These are phyloP conservation scores for Phellopilus nigrolimitatus DNA, from an alignment of 1,284 basidiomycete genomes.

Conservation along the genomic window DNA sequence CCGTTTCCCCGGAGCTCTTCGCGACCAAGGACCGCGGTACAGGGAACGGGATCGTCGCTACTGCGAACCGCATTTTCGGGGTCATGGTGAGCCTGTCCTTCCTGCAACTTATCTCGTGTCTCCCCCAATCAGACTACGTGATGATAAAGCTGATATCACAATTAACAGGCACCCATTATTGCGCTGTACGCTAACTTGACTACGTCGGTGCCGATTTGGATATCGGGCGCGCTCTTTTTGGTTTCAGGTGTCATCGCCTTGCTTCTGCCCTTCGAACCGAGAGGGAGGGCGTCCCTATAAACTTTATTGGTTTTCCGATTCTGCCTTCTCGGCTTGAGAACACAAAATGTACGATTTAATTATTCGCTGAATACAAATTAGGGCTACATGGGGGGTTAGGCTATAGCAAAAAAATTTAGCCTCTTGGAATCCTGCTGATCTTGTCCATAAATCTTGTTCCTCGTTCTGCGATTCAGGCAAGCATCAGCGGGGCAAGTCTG, in stretches of 20 bases:
- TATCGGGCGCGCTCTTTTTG: slow-evolving; percentile 63
- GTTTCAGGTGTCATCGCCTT: slow-evolving; percentile 56
- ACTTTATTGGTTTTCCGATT: no score
- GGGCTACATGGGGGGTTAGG: no score
- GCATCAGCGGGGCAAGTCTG: no score
- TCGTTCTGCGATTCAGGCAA: no score
- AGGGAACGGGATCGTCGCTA: slow-evolving; percentile 54
- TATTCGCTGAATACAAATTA: no score
- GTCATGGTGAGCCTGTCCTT: slow-evolving; percentile 49
- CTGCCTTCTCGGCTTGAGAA: no score
- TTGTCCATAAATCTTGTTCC: no score
- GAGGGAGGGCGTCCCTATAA: slow-evolving; percentile 60
- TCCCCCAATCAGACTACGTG: background rate
- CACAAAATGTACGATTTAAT: no score
- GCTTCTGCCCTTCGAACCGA: slow-evolving; percentile 67
- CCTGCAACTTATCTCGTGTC: slow-evolving; percentile 24
- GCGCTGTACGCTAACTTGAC: slow-evolving; percentile 56
- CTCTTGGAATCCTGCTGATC: no score
- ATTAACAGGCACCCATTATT: slow-evolving; percentile 68
- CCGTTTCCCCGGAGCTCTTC: slow-evolving; percentile 67
- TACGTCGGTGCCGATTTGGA: slow-evolving; percentile 66
- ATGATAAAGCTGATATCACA: background rate
- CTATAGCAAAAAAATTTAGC: no score
- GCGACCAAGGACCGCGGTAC: slow-evolving; percentile 68
- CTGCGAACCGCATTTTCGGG: slow-evolving; percentile 54